Evolutionary conservation across 208 protist species (phyloP), one percentile per base, ranked within the genome.

Genomic region (Acanthamoeba castellanii): DNA sequence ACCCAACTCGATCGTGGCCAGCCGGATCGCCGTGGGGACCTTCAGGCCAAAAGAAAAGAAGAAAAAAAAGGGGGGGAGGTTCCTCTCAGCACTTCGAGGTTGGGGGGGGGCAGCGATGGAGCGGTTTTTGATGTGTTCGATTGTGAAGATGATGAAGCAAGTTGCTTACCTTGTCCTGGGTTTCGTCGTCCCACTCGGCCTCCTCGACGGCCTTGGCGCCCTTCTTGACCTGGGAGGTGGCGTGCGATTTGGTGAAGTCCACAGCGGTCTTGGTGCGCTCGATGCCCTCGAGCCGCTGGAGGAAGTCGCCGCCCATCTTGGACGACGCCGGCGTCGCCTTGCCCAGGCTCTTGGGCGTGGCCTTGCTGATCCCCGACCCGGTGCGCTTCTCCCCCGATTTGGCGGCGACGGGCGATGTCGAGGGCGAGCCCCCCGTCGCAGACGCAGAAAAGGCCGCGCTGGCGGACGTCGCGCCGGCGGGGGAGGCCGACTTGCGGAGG

Each of bases 181-280:
- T 64, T 25, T 91, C 85, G 4, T 91, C 85, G 27, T 91, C 85
- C 85, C 85, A 91, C 85, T 91, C 85, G 37, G n/a, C 27, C 34
- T 91, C 85, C 34, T 91, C 85, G 32, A 91, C 47, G 34, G 30
- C 52, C 61, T 91, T 91, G 57, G 61, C 85, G 52, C 85, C 85
- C 85, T 91, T 91, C 52, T 91, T 91, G 52, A 87, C 78, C 32
- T 87, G 78, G 13, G 78, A n/a, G 52, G 78, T 91, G 42, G 32
- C 22, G 55, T 91, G 85, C 13, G 85, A 91, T 30, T 91, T 91
- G 85, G 85, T 91, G 61, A 91, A 91, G 34, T 91, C 85, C 20
- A 91, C 85, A 30, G 52, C 61, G 5, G 57, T 91, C 85, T 91
- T 91, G 85, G 85, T 72, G 61, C 57, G 57, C 85, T 91, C 85